Evolutionary conservation across 176 grass and related monocot species (phyloP).

Genomic region (Ensete ventricosum): DNA sequence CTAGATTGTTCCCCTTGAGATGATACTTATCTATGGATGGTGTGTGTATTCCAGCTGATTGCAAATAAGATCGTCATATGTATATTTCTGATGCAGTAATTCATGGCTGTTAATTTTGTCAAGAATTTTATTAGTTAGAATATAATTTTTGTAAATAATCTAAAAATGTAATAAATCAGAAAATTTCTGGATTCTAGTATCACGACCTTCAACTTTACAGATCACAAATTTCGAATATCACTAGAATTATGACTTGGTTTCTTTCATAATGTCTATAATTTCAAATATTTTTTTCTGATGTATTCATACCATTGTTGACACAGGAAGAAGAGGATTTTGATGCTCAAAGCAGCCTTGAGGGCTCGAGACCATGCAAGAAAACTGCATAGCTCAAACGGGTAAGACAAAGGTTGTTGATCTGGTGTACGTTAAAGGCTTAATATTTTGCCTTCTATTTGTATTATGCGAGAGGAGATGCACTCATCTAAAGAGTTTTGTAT

Average conservation of each 20-base stretch:
- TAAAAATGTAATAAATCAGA: too few species aligned
- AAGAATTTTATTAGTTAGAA: background rate
- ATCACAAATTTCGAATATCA: background rate
- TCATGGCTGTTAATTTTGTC: too few species aligned
- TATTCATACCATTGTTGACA: constrained; percentile 14
- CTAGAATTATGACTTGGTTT: background rate
- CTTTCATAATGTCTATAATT: background rate
- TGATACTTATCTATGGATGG: too few species aligned
- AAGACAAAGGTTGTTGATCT: background rate
- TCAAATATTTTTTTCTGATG: background rate
- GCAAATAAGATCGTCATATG: too few species aligned
- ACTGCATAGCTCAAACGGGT: constrained; percentile 15
- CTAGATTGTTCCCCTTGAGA: too few species aligned
- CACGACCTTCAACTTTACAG: background rate
- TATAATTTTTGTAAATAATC: background rate
- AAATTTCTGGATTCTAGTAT: background rate
- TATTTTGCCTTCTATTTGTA: background rate
- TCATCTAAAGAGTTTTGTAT: background rate
- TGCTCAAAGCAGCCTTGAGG: constrained; percentile 41
- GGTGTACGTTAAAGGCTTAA: background rate
- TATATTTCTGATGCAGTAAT: too few species aligned
- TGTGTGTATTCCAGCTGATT: too few species aligned
- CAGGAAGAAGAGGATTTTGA: constrained; percentile 52
- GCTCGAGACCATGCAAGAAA: constrained; percentile 48
- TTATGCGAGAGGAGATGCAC: background rate